A percentile compares a stretch with the other conserved stretches of the same genome.
Evolutionary conservation across 106 monocot genomes (phyloP).

Genomic region (Phalaenopsis aphrodite): DNA sequence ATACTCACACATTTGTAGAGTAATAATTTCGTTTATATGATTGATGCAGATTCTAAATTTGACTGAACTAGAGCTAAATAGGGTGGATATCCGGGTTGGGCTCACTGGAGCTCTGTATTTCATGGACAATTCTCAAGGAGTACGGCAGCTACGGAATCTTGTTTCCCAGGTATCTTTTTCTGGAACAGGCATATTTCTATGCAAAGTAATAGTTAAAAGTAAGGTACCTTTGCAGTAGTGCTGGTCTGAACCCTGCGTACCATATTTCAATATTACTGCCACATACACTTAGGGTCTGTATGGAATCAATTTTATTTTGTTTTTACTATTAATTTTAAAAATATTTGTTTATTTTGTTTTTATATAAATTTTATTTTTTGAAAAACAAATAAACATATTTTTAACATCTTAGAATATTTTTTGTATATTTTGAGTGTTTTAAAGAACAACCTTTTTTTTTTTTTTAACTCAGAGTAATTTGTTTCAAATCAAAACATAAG

Average conservation of each 20-base stretch:
- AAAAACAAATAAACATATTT: no score
- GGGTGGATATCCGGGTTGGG: conserved; percentile 92
- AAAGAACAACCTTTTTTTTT: no score
- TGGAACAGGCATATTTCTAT: background rate
- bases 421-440: no score
- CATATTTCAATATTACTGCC: background rate
- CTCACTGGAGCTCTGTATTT: conserved; percentile 79
- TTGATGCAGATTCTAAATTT: conserved; percentile 83
- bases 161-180: conserved; percentile 73
- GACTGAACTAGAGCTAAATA: conserved; percentile 91
- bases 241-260: no score
- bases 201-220: background rate
- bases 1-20: background rate
- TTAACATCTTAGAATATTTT: no score
- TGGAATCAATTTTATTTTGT: no score
- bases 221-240: no score
- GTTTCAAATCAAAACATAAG: no score
- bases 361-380: no score
- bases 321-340: no score
- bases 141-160: conserved; percentile 82
- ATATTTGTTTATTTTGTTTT: no score
- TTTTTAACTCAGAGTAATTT: no score
- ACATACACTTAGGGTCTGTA: background rate
- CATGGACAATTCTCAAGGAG: conserved; percentile 93
- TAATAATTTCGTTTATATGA: background rate